phyloP scores from a whole-genome alignment of 2,329 filamentous ascomycete genomes.

The Xylaria sp. region DNA sequence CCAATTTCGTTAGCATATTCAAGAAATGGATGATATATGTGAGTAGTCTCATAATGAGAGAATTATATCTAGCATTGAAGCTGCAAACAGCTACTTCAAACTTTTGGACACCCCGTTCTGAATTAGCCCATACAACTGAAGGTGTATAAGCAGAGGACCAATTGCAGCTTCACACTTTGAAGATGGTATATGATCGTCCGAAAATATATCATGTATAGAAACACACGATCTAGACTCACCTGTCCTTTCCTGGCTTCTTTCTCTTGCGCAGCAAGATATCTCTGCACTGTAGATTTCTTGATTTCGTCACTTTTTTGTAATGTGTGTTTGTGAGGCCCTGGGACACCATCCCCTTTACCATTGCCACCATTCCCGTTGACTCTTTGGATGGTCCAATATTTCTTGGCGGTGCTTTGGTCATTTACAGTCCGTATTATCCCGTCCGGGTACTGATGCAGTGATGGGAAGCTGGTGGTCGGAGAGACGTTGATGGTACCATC shows the following conservation, averaged over 20 bases:
- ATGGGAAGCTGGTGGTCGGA: slow-evolving; percentile 40
- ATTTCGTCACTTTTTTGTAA: slow-evolving; percentile 80
- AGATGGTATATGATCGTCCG: background rate
- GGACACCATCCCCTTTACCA: slow-evolving; percentile 75
- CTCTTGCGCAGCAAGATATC: slow-evolving; percentile 71
- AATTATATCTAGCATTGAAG: no score
- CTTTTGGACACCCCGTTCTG: background rate
- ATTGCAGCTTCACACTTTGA: background rate
- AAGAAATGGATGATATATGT: background rate
- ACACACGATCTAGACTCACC: slow-evolving; percentile 55
- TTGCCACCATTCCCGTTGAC: slow-evolving; percentile 82
- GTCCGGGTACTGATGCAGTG: slow-evolving; percentile 44
- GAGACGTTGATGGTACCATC: slow-evolving; percentile 42
- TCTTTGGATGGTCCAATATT: slow-evolving; percentile 79
- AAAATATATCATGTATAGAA: background rate
- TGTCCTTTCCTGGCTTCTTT: slow-evolving; percentile 72
- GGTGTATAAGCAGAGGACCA: background rate
- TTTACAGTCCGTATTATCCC: slow-evolving; percentile 52
- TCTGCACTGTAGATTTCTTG: slow-evolving; percentile 82
- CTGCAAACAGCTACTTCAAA: background rate
- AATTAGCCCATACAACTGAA: background rate
- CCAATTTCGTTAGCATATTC: slow-evolving; percentile 26
- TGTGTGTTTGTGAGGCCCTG: slow-evolving; percentile 79
- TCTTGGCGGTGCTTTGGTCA: slow-evolving; percentile 57
- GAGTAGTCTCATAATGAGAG: background rate